Evolutionary conservation across 2,329 filamentous ascomycete genomes (phyloP), one percentile per base, ranked within the genome.

Genomic region (Sporothrix humicola): DNA sequence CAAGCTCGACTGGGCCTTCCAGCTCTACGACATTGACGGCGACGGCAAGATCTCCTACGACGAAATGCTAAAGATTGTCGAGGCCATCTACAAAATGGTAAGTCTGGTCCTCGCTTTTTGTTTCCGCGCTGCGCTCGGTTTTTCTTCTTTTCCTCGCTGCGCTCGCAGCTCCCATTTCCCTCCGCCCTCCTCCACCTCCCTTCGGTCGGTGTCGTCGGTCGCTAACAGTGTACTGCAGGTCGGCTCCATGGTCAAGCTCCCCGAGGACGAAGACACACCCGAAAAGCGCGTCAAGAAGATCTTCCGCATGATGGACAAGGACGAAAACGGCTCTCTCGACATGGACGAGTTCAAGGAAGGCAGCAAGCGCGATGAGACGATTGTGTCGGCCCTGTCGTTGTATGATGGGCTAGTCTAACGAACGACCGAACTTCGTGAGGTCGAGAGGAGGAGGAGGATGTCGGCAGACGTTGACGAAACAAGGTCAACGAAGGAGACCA

Each of bases 291-390:
- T 99, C 76, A 91, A 88, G 83, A 99, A 99, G 87, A 98, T 99
- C 83, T 99, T 99, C 87, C 89, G 92, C 80, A 98, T 98, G 96
- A 99, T 99, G 96, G 96, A 99, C 87, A 99, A 99, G 88, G 96
- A 99, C 82, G 95, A 98, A 85, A 98, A 98, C 81, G 96, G 95
- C 78, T 97, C 93, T 80, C 85, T 99, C 79, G 95, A 98, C 82
- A 95, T 98, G 88, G 92, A 95, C 75, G 96, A 99, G 82, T 99
- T 99, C 87, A 98, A 98, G 85, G 96, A 99, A 85, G 96, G 96
- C 78, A 97, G 94, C 86, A 98, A 98, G 87, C 93, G 95, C 74
- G 96, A 99, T 83, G 95, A 98, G 86, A 99, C 96, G 10, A 99
- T 99, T 81, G 96, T 99, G 74, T 98, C 95, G 72, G 96, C 96